A percentile compares a stretch with the other conserved stretches of the same genome.
These are phyloP conservation scores for Picea sitchensis DNA, from an alignment of 75 land plant genomes.

Conservation along the genomic window DNA sequence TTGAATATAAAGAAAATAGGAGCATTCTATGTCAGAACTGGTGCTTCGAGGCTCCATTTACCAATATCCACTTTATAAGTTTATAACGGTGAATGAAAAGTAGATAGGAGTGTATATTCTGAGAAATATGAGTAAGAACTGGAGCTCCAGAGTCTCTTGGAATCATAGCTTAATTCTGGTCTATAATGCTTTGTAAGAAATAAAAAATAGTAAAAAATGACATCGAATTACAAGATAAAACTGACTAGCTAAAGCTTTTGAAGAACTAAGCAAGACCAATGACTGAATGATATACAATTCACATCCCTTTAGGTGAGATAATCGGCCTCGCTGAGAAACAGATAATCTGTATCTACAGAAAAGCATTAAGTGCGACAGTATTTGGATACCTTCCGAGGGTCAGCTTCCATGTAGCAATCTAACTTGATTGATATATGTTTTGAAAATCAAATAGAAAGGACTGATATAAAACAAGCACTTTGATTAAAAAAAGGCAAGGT, in stretches of 20 bases:
- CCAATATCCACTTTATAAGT: too few species aligned
- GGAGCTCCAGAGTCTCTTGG: background rate
- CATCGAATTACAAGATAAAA: too few species aligned
- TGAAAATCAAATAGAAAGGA: background rate
- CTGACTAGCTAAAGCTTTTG: background rate
- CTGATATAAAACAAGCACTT: background rate
- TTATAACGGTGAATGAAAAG: background rate
- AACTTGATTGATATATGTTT: too few species aligned
- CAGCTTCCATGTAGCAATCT: background rate
- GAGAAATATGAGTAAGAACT: background rate
- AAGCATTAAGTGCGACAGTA: background rate
- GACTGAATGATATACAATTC: background rate
- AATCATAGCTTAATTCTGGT: background rate
- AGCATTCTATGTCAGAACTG: too few species aligned
- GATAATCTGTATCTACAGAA: background rate
- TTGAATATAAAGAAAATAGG: too few species aligned
- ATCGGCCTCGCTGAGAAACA: background rate
- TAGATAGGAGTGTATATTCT: background rate
- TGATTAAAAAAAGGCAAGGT: background rate
- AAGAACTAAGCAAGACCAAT: background rate
- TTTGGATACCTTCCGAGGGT: background rate
- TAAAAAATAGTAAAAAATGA: too few species aligned
- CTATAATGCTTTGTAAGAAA: background rate
- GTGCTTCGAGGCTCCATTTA: too few species aligned
- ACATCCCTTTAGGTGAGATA: background rate